Conservation (phyloP, 192 early-diverging fungal species). For the Coemansia sp. region DNA sequence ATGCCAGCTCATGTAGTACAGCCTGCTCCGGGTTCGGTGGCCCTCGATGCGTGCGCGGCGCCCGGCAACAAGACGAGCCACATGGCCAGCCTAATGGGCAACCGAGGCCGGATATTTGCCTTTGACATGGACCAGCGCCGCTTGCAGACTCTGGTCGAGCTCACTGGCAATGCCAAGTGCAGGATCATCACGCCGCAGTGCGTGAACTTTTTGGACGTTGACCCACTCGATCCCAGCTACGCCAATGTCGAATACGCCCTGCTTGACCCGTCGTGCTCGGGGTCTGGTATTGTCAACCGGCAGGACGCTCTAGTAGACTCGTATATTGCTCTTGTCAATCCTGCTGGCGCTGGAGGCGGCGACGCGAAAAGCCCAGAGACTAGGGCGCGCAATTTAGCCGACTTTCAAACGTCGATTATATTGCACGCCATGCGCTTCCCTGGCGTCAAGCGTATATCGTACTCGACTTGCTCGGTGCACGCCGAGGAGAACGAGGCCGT, state of each 20-base stretch:
- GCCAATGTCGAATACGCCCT: constrained; percentile 82
- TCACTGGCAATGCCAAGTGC: constrained; percentile 79
- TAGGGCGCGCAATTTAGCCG: constrained; percentile 69
- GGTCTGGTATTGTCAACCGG: constrained; percentile 89
- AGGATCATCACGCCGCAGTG: constrained; percentile 54
- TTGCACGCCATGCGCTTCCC: constrained; percentile 88
- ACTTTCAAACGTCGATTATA: constrained; percentile 80
- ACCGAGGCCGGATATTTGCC: constrained; percentile 82
- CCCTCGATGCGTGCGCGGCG: constrained; percentile 94
- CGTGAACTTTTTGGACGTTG: constrained; percentile 72
- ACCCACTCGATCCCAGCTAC: constrained; percentile 64
- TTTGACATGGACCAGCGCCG: constrained; percentile 83
- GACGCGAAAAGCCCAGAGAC: constrained; percentile 25
- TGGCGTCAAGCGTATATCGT: constrained; percentile 76
- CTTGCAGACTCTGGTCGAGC: constrained; percentile 65
- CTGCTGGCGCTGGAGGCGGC: constrained; percentile 17
- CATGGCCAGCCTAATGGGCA: constrained; percentile 82
- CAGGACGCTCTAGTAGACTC: constrained; percentile 79
- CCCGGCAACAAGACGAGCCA: constrained; percentile 99
- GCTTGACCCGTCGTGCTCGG: constrained; percentile 94
- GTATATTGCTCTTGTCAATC: constrained; percentile 36
- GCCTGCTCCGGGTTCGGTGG: constrained; percentile 55
- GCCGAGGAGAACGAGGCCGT: constrained; percentile 92
- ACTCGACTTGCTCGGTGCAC: constrained; percentile 97
- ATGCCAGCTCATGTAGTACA: constrained; percentile 85